phyloP scores from a whole-genome alignment of 2,329 filamentous ascomycete genomes.

The Exophiala aquamarina region DNA sequence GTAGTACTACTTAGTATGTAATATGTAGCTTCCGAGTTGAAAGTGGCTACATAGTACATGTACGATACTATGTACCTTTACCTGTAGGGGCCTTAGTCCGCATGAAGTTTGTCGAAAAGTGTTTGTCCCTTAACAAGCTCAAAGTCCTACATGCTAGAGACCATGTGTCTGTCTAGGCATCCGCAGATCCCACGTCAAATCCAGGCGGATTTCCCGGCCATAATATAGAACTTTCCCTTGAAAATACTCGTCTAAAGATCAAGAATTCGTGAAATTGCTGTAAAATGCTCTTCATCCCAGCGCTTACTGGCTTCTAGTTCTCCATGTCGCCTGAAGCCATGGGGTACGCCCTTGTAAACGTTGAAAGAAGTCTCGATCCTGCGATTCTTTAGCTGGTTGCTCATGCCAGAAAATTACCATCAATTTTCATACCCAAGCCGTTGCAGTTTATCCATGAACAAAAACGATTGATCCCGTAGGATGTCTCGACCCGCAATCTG shows the following conservation, averaged over 20 bases:
- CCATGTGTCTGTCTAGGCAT: too few species aligned
- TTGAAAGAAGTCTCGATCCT: background rate
- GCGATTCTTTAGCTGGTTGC: background rate
- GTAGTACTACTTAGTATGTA: too few species aligned
- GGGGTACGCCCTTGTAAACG: background rate
- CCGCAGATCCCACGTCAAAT: too few species aligned
- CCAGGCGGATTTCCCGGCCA: too few species aligned
- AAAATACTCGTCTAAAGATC: background rate
- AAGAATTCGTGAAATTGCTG: background rate
- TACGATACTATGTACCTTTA: too few species aligned
- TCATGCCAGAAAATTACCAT: background rate
- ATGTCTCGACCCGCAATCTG: conserved; percentile 2
- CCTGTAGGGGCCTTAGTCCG: too few species aligned
- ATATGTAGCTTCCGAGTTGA: too few species aligned
- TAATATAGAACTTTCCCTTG: too few species aligned
- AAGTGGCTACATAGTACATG: too few species aligned
- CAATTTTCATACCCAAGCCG: background rate
- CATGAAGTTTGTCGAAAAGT: too few species aligned
- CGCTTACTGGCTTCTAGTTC: background rate
- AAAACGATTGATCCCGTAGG: conserved; percentile 1
- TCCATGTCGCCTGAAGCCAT: background rate
- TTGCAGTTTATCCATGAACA: background rate
- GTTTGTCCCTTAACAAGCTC: too few species aligned
- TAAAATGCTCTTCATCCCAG: background rate
- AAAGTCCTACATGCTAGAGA: too few species aligned